Evolutionary conservation across 2,329 filamentous ascomycete species (phyloP).

Genomic region (Verruconis gallopava): DNA sequence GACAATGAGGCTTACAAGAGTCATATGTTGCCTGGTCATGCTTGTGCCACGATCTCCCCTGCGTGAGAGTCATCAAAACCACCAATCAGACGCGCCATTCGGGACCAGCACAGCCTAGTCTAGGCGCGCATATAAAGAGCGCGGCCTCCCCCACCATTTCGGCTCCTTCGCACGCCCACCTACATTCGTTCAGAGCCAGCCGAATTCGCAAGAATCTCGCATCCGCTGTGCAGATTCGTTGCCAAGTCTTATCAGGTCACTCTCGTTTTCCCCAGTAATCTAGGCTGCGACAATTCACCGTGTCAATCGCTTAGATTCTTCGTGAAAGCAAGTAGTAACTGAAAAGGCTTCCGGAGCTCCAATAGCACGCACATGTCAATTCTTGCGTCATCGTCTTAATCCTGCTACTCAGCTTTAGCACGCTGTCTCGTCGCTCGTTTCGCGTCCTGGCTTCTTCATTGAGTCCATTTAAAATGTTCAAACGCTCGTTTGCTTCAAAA

Average conservation of each 20-base stretch:
- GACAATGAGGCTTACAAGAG: background rate
- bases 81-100: background rate
- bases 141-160: conserved; percentile 6
- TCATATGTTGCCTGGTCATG: background rate
- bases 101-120: background rate
- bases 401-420: conserved; percentile 29
- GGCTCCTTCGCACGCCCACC: background rate
- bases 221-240: conserved; percentile 20
- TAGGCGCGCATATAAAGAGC: background rate
- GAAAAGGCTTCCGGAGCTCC: conserved; percentile 42
- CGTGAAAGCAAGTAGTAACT: conserved; percentile 23
- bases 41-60: background rate
- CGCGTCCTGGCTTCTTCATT: conserved; percentile 29
- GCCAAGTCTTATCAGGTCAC: conserved; percentile 25
- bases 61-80: background rate
- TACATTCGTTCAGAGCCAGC: conserved; percentile 10
- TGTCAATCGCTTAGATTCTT: conserved; percentile 10
- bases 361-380: conserved; percentile 27
- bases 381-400: conserved; percentile 12
- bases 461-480: conserved; percentile 63
- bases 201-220: conserved; percentile 12
- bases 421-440: conserved; percentile 39
- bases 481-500: conserved; percentile 73
- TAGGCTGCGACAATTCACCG: conserved; percentile 2
- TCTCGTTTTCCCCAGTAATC: conserved; percentile 11